Evolutionary conservation across 2,329 filamentous ascomycete genomes (phyloP).

Genomic region (Xylaria sp.): DNA sequence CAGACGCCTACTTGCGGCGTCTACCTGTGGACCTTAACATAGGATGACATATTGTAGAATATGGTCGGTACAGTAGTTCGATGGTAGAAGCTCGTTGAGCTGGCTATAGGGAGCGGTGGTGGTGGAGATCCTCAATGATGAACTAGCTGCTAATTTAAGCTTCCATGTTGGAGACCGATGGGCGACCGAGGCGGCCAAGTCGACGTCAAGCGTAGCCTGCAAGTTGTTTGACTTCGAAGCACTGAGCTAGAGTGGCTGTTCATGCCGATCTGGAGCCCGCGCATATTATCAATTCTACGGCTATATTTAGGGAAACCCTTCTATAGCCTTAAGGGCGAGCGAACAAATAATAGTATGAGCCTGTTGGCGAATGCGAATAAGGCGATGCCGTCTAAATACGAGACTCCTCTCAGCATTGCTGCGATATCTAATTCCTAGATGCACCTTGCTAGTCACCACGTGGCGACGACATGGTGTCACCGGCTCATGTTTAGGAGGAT

Average conservation of each 20-base stretch:
- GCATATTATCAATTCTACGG: not conserved
- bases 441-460: slow-evolving; percentile 7
- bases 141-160: not conserved
- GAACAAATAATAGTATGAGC: not conserved
- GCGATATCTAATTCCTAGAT: slow-evolving; percentile 7
- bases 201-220: not conserved
- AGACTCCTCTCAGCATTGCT: slow-evolving; percentile 6
- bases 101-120: not conserved
- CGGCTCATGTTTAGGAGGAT: too few species aligned
- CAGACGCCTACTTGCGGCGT: slow-evolving; percentile 2
- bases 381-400: slow-evolving; percentile 6
- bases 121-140: not conserved
- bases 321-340: not conserved
- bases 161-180: not conserved
- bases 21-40: too few species aligned
- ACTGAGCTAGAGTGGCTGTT: not conserved
- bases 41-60: not conserved
- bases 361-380: slow-evolving; percentile 1
- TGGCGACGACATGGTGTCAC: not conserved
- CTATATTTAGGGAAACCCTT: not conserved
- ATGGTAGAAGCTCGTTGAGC: not conserved
- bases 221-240: not conserved
- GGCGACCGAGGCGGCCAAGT: not conserved
- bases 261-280: not conserved
- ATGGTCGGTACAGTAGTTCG: not conserved